phyloP scores from a whole-genome alignment of 257 asterid species.

The Fraxinus excelsior region DNA sequence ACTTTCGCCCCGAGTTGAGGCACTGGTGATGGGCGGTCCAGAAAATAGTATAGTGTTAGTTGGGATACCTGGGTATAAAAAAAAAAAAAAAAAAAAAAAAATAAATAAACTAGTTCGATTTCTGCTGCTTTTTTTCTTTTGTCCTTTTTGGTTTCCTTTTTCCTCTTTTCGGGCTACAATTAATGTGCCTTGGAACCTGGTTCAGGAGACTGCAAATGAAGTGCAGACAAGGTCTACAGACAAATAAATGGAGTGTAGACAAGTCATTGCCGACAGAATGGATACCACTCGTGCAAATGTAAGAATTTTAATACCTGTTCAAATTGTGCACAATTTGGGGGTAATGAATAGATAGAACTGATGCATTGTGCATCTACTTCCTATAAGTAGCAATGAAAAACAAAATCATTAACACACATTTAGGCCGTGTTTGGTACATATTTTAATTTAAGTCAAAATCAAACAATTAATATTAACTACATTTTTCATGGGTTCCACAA shows the following conservation, averaged over 20 bases:
- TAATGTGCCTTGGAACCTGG: background rate
- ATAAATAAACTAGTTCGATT: background rate
- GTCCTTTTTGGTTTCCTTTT: background rate
- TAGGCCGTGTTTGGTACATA: no score
- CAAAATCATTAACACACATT: no score
- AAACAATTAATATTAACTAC: no score
- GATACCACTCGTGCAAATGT: constrained; percentile 8
- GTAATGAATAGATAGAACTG: background rate
- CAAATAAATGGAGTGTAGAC: background rate
- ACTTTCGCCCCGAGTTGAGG: no score
- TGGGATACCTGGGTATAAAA: no score
- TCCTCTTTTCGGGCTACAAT: background rate
- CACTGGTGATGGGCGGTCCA: no score
- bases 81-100: no score
- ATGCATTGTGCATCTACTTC: background rate
- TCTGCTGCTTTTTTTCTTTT: background rate
- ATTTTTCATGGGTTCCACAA: no score
- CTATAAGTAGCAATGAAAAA: no score
- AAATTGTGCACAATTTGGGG: background rate
- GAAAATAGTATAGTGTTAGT: no score
- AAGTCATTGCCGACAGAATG: constrained; percentile 6
- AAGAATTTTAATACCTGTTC: background rate
- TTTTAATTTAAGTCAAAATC: no score
- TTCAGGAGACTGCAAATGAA: constrained; percentile 8
- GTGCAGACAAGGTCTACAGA: constrained; percentile 1